phyloP scores from a whole-genome alignment of 2,329 filamentous ascomycete genomes.

The Colletotrichum gigasporum region DNA sequence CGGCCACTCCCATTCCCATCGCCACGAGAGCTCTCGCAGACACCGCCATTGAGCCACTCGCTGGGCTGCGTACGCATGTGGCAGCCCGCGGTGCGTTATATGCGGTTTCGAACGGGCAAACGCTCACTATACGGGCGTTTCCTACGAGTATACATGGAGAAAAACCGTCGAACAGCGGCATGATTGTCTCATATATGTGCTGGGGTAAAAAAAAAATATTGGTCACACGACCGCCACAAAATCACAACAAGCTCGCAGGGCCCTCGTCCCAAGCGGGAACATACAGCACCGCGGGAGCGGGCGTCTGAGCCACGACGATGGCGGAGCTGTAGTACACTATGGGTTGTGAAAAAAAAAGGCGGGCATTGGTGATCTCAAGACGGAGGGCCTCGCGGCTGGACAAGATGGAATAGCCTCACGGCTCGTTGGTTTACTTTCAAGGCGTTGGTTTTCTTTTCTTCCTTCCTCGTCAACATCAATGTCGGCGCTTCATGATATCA shows the following conservation, averaged over 20 bases:
- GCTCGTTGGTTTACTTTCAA: conserved; percentile 39
- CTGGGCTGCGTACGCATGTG: not conserved
- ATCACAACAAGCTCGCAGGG: conserved; percentile 23
- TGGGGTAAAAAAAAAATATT: conserved; percentile 17
- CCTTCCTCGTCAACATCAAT: not conserved
- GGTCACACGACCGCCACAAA: conserved; percentile 35
- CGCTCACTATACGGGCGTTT: conserved; percentile 8
- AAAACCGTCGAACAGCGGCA: not conserved
- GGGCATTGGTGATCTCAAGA: conserved; percentile 34
- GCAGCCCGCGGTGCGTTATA: not conserved
- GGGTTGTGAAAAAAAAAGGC: not conserved
- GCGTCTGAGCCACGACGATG: conserved; percentile 4
- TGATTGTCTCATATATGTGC: not conserved
- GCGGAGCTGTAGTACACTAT: conserved; percentile 14
- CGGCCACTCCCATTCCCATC: conserved; percentile 46
- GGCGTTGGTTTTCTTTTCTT: conserved; percentile 20
- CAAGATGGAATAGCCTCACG: conserved; percentile 48
- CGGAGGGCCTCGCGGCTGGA: conserved; percentile 47
- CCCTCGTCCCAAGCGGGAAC: conserved; percentile 25
- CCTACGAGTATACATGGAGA: conserved; percentile 10
- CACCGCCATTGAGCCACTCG: conserved; percentile 36
- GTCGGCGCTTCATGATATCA: not conserved
- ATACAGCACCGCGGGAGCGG: conserved; percentile 30
- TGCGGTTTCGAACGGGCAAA: not conserved
- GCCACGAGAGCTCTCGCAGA: conserved; percentile 38